Percentiles rank a stretch among this genome's conserved stretches.
Conservation (phyloP, 768 basidiomycete species). For the Brasilioporus rufonigricans region DNA sequence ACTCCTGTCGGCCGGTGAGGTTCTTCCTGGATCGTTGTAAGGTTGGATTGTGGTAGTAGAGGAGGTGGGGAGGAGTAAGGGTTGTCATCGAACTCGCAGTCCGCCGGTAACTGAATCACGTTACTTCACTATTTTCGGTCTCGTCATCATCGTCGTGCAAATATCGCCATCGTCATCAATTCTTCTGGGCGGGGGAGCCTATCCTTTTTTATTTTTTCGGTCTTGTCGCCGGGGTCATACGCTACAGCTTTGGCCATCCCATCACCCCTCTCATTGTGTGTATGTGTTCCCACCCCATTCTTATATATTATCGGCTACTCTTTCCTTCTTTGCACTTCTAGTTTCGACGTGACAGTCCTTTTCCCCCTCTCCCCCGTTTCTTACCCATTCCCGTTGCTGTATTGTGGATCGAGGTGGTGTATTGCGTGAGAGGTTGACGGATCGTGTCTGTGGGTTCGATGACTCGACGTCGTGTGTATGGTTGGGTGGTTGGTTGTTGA, state of each 20-base stretch:
- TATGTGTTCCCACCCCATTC: conserved; percentile 22
- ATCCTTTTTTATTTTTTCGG: conserved; percentile 10
- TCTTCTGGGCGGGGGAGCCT: conserved; percentile 8
- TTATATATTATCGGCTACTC: conserved; percentile 34
- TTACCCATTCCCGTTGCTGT: conserved; percentile 8
- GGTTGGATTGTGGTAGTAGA: not conserved
- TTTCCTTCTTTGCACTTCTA: conserved; percentile 16
- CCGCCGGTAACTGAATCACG: conserved; percentile 9
- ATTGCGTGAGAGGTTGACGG: conserved; percentile 11
- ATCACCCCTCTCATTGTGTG: conserved; percentile 13
- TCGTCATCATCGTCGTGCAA: conserved; percentile 6
- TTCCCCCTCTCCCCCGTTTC: not conserved
- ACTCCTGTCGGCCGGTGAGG: conserved; percentile 30
- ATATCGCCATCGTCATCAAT: conserved; percentile 12
- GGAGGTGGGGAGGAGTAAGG: not conserved
- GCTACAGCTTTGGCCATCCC: conserved; percentile 12
- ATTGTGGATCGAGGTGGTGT: conserved; percentile 18
- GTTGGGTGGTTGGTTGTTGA: not conserved
- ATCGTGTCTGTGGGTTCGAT: conserved; percentile 15
- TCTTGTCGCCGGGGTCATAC: conserved; percentile 9
- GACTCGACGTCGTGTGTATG: conserved; percentile 6
- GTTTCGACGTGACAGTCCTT: conserved; percentile 20
- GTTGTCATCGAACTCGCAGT: conserved; percentile 14
- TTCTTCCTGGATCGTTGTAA: not conserved
- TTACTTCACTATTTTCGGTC: conserved; percentile 15